These are phyloP conservation scores for Bothriochloa decipiens DNA, from an alignment of 176 grass and related monocot genomes.

Conservation along the genomic window DNA sequence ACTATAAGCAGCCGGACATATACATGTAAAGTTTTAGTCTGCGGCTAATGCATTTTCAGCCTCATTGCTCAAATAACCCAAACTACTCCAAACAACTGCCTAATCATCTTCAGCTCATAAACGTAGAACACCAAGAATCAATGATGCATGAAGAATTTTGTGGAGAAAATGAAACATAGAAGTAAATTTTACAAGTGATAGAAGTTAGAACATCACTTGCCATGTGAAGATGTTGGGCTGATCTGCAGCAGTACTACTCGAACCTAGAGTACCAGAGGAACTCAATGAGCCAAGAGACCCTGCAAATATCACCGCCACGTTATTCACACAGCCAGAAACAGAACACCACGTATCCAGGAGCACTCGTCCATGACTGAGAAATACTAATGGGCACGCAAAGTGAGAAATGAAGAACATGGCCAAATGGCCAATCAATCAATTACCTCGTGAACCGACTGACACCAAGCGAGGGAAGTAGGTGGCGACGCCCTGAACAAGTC, in stretches of 20 bases:
- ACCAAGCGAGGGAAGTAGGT: constrained; percentile 86
- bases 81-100: neutral
- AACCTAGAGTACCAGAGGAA: constrained; percentile 43
- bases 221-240: constrained; percentile 50
- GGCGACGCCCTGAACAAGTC: constrained; percentile 60
- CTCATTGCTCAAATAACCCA: constrained; percentile 11
- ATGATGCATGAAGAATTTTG: neutral
- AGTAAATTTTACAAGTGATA: constrained; percentile 7
- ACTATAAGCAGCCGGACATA: neutral
- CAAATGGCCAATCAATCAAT: constrained; percentile 45
- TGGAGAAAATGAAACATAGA: neutral
- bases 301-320: constrained; percentile 25
- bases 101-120: neutral
- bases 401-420: neutral
- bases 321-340: neutral
- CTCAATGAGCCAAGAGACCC: constrained; percentile 71
- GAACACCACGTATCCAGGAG: neutral
- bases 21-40: neutral
- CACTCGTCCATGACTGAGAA: neutral
- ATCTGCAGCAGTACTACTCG: constrained; percentile 10
- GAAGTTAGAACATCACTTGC: constrained; percentile 40
- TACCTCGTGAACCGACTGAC: constrained; percentile 81
- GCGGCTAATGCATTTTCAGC: neutral
- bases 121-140: neutral
- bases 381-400: neutral